Conservation (phyloP, 2,329 filamentous ascomycete genomes). For the Dactylonectria estremocensis region DNA sequence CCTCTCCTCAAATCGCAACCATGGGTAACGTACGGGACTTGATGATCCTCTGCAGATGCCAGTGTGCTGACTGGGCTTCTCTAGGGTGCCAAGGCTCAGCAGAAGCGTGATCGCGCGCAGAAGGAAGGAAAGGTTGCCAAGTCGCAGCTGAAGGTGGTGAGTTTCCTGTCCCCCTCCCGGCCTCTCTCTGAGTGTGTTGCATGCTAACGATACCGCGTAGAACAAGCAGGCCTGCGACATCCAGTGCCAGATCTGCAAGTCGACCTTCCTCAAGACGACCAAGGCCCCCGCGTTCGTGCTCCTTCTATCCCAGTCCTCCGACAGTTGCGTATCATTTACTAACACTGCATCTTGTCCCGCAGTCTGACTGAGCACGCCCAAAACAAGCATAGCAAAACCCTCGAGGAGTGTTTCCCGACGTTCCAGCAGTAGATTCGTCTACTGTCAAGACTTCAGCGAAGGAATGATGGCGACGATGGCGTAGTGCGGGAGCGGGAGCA, state of each 20-base stretch:
- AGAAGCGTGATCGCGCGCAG: constrained; percentile 81
- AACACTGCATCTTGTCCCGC: constrained; percentile 25
- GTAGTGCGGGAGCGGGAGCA: constrained; percentile 23
- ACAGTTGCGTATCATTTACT: constrained; percentile 22
- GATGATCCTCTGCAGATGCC: background rate
- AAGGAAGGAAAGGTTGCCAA: constrained; percentile 73
- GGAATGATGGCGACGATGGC: constrained; percentile 22
- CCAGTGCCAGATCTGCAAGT: constrained; percentile 83
- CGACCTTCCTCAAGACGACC: constrained; percentile 84
- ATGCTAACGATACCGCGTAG: constrained; percentile 57
- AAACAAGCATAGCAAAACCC: constrained; percentile 83
- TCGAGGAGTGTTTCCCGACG: constrained; percentile 79
- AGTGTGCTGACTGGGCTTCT: constrained; percentile 40
- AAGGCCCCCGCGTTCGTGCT: constrained; percentile 76
- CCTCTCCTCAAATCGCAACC: constrained; percentile 36
- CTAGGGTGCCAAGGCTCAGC: constrained; percentile 76
- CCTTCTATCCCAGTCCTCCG: constrained; percentile 14
- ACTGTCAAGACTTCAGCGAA: background rate
- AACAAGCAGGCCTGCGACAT: constrained; percentile 83
- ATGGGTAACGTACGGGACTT: constrained; percentile 56
- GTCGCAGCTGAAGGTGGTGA: constrained; percentile 78
- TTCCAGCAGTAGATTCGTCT: constrained; percentile 49
- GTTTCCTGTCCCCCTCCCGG: constrained; percentile 49
- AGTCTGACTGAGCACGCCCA: constrained; percentile 79
- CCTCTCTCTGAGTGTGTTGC: background rate